Evolutionary conservation across 352 stramenopile genomes (phyloP).

Genomic region (Phytophthora vignae): DNA sequence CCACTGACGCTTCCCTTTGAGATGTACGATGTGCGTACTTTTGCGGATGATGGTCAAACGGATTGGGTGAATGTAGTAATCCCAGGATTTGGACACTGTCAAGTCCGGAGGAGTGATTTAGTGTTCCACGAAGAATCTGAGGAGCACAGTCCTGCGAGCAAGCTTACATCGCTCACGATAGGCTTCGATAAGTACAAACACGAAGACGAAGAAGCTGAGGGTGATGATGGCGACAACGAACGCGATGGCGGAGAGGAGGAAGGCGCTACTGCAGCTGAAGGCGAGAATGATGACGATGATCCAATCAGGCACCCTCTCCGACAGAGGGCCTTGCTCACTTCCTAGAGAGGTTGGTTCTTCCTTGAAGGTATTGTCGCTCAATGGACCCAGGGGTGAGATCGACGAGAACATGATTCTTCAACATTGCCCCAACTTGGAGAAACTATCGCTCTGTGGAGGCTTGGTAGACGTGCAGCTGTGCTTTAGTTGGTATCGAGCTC

Average conservation of each 20-base stretch:
- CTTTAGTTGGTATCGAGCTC: neutral
- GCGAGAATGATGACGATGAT: neutral
- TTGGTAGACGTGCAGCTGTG: neutral
- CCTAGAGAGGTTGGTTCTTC: neutral
- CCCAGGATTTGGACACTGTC: neutral
- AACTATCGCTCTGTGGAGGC: neutral
- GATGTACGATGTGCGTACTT: neutral
- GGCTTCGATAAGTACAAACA: neutral
- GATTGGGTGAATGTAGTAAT: neutral
- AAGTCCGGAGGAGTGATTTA: neutral
- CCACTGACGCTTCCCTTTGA: neutral
- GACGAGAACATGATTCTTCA: neutral
- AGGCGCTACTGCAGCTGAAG: neutral
- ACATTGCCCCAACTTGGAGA: slow-evolving; percentile 1
- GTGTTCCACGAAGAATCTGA: neutral
- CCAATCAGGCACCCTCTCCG: neutral
- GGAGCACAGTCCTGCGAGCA: neutral
- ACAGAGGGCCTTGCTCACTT: neutral
- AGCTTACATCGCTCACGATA: neutral
- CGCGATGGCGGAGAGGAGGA: neutral
- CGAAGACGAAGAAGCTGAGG: neutral
- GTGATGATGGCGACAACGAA: neutral
- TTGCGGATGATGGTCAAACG: neutral
- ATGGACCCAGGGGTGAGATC: neutral
- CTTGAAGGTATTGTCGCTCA: neutral